These are phyloP conservation scores for Amaranthus hypochondriacus DNA, from an alignment of 148 eudicot genomes.

Conservation along the genomic window DNA sequence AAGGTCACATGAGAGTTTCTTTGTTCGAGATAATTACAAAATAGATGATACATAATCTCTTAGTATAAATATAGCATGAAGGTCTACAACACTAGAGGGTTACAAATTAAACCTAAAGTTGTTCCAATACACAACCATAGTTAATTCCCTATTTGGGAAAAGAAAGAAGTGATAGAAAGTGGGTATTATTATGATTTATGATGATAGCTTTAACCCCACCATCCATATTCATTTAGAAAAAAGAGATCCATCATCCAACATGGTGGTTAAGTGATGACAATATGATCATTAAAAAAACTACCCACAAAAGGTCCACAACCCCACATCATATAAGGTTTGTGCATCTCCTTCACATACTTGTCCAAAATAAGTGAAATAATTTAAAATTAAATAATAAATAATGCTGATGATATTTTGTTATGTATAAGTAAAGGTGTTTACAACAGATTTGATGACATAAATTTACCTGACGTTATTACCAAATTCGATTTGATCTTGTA, in stretches of 20 bases:
- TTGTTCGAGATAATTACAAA: no score
- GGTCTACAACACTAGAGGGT: background rate
- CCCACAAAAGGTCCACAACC: constrained; percentile 23
- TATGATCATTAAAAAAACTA: constrained; percentile 14
- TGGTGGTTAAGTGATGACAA: constrained; percentile 22
- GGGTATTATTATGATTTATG: background rate
- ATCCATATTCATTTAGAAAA: constrained; percentile 10
- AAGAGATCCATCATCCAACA: background rate
- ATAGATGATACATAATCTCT: no score
- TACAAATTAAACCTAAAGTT: background rate
- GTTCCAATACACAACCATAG: constrained; percentile 13
- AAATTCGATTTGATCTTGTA: no score
- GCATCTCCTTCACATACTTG: background rate
- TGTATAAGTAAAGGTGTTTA: no score
- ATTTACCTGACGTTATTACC: no score
- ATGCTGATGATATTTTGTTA: no score
- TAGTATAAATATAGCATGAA: no score
- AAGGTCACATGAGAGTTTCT: no score
- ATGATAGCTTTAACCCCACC: constrained; percentile 20
- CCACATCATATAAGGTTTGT: constrained; percentile 13
- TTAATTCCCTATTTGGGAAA: constrained; percentile 22
- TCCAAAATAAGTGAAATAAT: no score
- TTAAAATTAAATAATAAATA: no score
- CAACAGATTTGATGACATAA: no score
- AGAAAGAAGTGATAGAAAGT: constrained; percentile 18